Base-by-base conservation (phyloP, 148 eudicot genomes). In the Nyssa sinensis region DNA sequence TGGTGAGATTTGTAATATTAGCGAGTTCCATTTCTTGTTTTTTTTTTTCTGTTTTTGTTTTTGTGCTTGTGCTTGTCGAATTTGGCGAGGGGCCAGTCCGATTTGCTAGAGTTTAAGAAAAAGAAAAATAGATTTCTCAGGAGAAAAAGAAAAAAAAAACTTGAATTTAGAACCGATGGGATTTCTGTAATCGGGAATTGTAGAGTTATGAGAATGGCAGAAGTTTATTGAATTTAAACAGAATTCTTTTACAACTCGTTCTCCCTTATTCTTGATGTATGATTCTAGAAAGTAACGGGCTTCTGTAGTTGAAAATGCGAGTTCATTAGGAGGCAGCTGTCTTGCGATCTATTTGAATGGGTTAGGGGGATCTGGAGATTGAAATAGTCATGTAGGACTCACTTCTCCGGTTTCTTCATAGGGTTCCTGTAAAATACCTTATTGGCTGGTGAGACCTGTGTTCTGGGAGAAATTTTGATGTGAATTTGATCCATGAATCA, bases 1-100 rank as follows among this genome's bases (percentile, higher is more conserved):
- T n/a, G n/a, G n/a, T n/a, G n/a, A n/a, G n/a, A 77, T 55, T 75
- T 81, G 90, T 88, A 83, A 82, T 81, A 79, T 79, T 86, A 82
- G 88, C 33, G 79, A 77, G 84, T 78, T 77, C 31, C 57, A 62
- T 71, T 78, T 81, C 25, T 74, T 86, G 32, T 44, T 72, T 77
- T 39, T n/a, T n/a, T n/a, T n/a, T n/a, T n/a, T n/a, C n/a, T n/a
- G n/a, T n/a, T n/a, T n/a, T n/a, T n/a, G n/a, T n/a, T n/a, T n/a
- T 79, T 76, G 80, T 74, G 81, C 24, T 76, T 78, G 49, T 74
- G 73, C 81, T 33, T 16, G 78, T 78, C 70, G 73, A 83, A 73
- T 72, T 71, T 61, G 71, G 77, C 29, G 67, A 51, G 44, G 59
- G 51, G 44, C 70, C 77, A 66, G 32, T 61, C 73, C 76, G 66